Conservation (phyloP, 495 filamentous ascomycete genomes). For the Tuber borchii region DNA sequence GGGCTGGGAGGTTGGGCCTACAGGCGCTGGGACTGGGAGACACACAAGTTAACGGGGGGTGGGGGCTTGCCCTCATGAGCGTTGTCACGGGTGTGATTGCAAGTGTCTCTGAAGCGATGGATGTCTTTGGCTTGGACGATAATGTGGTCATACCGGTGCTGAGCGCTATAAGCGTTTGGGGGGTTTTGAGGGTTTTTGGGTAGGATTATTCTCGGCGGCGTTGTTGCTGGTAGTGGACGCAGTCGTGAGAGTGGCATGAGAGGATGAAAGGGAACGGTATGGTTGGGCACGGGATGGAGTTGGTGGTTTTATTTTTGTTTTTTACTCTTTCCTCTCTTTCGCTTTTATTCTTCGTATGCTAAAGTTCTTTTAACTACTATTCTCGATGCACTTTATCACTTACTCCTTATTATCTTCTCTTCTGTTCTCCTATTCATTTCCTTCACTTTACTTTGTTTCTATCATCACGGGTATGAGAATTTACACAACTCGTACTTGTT, state of each 20-base stretch:
- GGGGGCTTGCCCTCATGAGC: constrained; percentile 79
- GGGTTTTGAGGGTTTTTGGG: constrained; percentile 86
- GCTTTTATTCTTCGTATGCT: neutral
- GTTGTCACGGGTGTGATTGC: constrained; percentile 80
- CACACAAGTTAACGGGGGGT: constrained; percentile 55
- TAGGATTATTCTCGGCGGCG: constrained; percentile 43
- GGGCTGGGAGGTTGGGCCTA: constrained; percentile 40
- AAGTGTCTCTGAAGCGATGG: constrained; percentile 79
- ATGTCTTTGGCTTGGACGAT: constrained; percentile 90
- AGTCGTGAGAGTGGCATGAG: constrained; percentile 16
- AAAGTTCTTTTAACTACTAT: neutral
- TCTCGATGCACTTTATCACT: neutral
- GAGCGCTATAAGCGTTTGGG: constrained; percentile 84
- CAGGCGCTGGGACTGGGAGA: constrained; percentile 35
- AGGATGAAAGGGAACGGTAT: neutral
- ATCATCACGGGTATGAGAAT: neutral
- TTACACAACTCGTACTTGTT: neutral
- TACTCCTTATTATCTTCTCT: neutral
- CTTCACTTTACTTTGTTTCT: neutral
- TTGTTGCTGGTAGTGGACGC: constrained; percentile 22
- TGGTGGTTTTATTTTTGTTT: neutral
- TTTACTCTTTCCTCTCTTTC: neutral
- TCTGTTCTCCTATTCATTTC: neutral
- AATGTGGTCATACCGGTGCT: constrained; percentile 93
- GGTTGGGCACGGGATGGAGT: neutral